phyloP scores from a whole-genome alignment of 2,329 filamentous ascomycete genomes.

The Aspergillus sp. region DNA sequence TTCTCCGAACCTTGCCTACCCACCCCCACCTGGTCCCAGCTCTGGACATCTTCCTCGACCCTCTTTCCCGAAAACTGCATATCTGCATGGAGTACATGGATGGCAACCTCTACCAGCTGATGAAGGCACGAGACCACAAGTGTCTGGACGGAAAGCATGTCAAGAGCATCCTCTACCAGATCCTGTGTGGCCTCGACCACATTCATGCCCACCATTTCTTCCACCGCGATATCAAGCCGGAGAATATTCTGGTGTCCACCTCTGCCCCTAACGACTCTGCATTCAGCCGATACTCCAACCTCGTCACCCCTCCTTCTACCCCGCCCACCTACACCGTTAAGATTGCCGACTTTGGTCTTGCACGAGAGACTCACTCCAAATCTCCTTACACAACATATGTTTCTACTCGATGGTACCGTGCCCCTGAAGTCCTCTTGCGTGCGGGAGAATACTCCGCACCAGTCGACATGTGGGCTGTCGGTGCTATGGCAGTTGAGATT shows the following conservation, averaged over 20 bases:
- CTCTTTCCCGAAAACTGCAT: constrained; percentile 91
- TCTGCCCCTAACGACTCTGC: constrained; percentile 81
- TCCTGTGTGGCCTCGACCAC: constrained; percentile 91
- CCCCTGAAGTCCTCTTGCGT: constrained; percentile 86
- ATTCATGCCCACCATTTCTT: constrained; percentile 98
- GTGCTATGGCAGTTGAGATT: constrained; percentile 97
- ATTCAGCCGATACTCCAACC: constrained; percentile 85
- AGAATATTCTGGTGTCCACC: constrained; percentile 96
- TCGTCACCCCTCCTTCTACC: constrained; percentile 92
- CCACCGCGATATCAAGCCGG: constrained; percentile 97
- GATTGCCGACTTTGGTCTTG: constrained; percentile 95
- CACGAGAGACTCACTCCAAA: constrained; percentile 95
- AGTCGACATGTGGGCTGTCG: constrained; percentile 97
- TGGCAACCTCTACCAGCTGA: constrained; percentile 95
- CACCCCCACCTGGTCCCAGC: constrained; percentile 95
- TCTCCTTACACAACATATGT: constrained; percentile 97
- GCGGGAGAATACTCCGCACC: constrained; percentile 96
- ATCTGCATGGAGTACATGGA: constrained; percentile 99
- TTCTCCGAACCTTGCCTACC: constrained; percentile 79
- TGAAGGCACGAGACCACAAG: constrained; percentile 98
- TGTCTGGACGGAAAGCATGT: constrained; percentile 83
- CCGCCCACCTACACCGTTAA: constrained; percentile 94
- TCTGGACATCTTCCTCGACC: constrained; percentile 96
- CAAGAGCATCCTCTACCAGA: constrained; percentile 97
- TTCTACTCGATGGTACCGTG: constrained; percentile 91